Base-by-base conservation (phyloP, 768 basidiomycete species). In the Rhizopogon sp. region DNA sequence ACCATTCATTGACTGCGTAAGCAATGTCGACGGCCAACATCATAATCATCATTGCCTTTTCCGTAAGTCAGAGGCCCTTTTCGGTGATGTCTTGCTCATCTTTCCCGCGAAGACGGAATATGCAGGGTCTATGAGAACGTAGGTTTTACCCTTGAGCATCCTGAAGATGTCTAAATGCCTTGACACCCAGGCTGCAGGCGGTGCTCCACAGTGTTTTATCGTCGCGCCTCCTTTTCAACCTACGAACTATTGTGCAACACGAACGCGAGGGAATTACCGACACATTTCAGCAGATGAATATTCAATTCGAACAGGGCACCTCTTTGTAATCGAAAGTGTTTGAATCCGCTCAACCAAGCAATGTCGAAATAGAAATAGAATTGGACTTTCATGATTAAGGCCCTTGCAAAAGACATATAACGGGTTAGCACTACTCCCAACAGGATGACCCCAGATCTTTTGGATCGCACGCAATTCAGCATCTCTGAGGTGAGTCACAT, bases 371-470 rank as follows among this genome's bases (percentile, higher is more conserved):
- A 37, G 7, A 22, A 20, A 7, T 37, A 35, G 17, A 47, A 20
- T 4, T 25, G 25, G 25, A 25, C 3, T 25, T 25, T 35, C 40
- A 25, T 14, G 31, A 29, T 59, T 41, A 40, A 46, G 39, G 39
- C 28, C 73, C 68, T 42, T 70, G 70, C 42, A 81, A 66, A 55
- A 81, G 39, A 69, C 66, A 42, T 81, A 79, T 1, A 60, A 46
- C 2, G 62, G 55, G 56, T 77, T 78, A 2, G 71, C 57, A 16
- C 76, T 74, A 42, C 77, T 76, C 20, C 79, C 80, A 44, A 75
- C 79, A 63, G 78, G 72, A 66, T 85, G 83, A 10, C 83, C 83
- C 80, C 78, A 83, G 37, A 77, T 70, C 1, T 80, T 79, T 51
- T 77, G 73, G 54, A 83, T 83, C n/a, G 83, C 67, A 2, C 76